Percentiles rank a stretch among this genome's conserved stretches.
phyloP scores from a whole-genome alignment of 2,329 filamentous ascomycete genomes.

The Colletotrichum nymphaeae region DNA sequence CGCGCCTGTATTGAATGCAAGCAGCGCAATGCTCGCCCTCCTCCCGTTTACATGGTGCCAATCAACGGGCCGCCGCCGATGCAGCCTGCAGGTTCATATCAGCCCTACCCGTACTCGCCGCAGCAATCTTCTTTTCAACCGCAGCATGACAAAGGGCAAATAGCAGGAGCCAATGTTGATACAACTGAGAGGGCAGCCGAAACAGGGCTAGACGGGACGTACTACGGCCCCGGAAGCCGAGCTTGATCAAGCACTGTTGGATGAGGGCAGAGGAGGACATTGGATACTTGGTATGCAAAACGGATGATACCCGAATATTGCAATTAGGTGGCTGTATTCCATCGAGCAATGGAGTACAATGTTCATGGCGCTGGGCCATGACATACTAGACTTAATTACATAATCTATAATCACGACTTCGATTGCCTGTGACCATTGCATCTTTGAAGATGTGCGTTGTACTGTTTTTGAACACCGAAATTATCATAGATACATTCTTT shows the following conservation, averaged over 20 bases:
- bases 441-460: neutral
- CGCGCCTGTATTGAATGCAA: constrained; percentile 52
- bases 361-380: neutral
- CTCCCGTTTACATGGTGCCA: constrained; percentile 26
- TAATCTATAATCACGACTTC: neutral
- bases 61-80: constrained; percentile 2
- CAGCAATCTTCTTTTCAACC: neutral
- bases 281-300: neutral
- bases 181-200: neutral
- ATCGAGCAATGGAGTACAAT: neutral
- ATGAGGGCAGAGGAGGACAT: neutral
- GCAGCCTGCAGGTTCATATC: constrained; percentile 7
- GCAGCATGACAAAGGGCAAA: neutral
- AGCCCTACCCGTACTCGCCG: neutral
- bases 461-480: neutral
- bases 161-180: neutral
- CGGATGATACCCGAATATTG: neutral
- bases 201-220: constrained; percentile 6
- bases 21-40: constrained; percentile 40
- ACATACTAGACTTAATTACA: neutral
- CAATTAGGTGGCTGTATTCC: neutral
- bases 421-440: neutral
- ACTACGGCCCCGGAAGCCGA: constrained; percentile 3
- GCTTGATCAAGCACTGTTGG: neutral
- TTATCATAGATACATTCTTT: neutral